Base-by-base conservation (phyloP, 1,284 basidiomycete genomes). In the Ceratobasidium sp. region DNA sequence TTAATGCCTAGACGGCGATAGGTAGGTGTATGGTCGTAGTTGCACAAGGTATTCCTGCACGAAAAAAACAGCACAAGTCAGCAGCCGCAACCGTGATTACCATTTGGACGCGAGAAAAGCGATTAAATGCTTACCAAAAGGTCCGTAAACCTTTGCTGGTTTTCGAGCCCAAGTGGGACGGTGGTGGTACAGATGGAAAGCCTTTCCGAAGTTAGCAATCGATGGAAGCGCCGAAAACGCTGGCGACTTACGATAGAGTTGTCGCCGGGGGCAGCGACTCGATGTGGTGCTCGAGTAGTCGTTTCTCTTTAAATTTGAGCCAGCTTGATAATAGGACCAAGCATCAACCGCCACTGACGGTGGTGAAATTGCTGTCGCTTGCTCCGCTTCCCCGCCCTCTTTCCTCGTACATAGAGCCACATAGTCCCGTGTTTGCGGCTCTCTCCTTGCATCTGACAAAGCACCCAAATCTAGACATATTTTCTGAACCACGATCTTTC, bases 171-270 rank as follows among this genome's bases (percentile, higher is more conserved):
- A 3, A 31, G 34, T 29, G 40, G 27, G 57, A 31, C 42, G 45
- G 60, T 64, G 60, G 60, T 64, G 60, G 60, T 64, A 64, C 60
- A 64, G 60, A 50, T 58, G 55, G 22, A 27, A 29, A 64, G 34
- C 13, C 38, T 40, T 40, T 7, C 38, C 7, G 17, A 17, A 40
- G 10, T 40, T 8, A 40, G 38, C 17, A 40, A 40, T 8, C 17
- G 38, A 40, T 40, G 10, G 10, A 40, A 17, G 38, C 38, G 38
- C 38, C 38, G 17, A 34, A 56, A 35, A 40, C 29, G 54, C 35
- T 22, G n/a, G 38, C 8, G 52, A 40, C 54, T 53, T 31, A 53
- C 50, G 50, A 17, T 53, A 7, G 7, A 47, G 10, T 10, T 12
- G 8, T 12, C 45, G 45, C 43, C 20, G 60, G 60, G 60, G 47